These are phyloP conservation scores for Amoeboaphelidium protococcarum DNA, from an alignment of 371 early-diverging fungal species.

Conservation along the genomic window DNA sequence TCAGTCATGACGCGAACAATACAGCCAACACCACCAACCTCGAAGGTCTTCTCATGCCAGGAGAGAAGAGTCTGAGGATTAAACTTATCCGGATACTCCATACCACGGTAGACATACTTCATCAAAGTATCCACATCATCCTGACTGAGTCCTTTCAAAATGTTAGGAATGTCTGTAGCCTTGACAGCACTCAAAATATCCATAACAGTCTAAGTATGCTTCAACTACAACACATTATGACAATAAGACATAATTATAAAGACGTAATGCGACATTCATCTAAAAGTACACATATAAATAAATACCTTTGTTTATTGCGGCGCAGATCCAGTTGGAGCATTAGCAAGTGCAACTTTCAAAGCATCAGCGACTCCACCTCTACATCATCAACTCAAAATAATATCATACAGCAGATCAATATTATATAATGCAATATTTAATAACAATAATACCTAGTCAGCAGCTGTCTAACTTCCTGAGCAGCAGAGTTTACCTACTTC, in stretches of 20 bases:
- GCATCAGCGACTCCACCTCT: constrained; percentile 41
- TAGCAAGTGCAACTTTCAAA: constrained; percentile 32
- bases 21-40: constrained; percentile 52
- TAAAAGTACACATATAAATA: neutral
- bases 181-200: constrained; percentile 44
- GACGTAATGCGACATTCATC: neutral
- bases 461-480: neutral
- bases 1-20: constrained; percentile 75
- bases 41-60: constrained; percentile 76
- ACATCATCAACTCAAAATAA: neutral
- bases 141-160: constrained; percentile 25
- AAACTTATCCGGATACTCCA: constrained; percentile 57
- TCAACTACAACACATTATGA: constrained; percentile 15
- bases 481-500: neutral
- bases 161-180: constrained; percentile 28
- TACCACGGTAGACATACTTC: constrained; percentile 70
- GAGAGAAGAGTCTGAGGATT: constrained; percentile 47
- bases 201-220: constrained; percentile 40
- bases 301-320: constrained; percentile 38
- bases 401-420: neutral
- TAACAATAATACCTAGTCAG: neutral
- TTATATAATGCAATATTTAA: constrained; percentile 9
- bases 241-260: neutral
- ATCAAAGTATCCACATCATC: constrained; percentile 48
- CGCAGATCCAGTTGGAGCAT: constrained; percentile 54